phyloP scores from a whole-genome alignment of 1,139 yeast genomes.

The Sugiyamaella pinicola region DNA sequence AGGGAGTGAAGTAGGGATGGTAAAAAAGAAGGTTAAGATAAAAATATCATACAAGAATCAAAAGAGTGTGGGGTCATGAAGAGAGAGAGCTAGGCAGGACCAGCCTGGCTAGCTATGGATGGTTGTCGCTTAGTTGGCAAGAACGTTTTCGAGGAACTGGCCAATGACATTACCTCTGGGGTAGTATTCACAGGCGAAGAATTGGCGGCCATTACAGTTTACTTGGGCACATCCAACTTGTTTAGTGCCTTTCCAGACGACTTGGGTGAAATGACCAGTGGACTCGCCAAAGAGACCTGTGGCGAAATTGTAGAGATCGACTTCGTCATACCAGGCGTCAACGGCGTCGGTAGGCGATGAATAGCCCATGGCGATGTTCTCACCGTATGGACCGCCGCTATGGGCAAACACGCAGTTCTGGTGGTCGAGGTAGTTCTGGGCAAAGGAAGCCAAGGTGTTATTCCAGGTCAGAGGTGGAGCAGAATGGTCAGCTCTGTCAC shows the following conservation, averaged over 20 bases:
- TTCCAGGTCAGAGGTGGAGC: constrained; percentile 68
- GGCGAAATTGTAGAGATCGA: constrained; percentile 54
- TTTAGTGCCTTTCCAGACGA: constrained; percentile 74
- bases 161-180: constrained; percentile 48
- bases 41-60: constrained; percentile 11
- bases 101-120: constrained; percentile 5
- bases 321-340: constrained; percentile 82
- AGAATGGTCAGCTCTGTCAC: constrained; percentile 65
- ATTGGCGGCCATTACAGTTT: constrained; percentile 37
- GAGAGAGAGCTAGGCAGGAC: background rate
- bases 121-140: constrained; percentile 13
- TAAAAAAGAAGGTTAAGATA: background rate
- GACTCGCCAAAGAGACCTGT: constrained; percentile 46
- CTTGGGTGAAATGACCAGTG: constrained; percentile 81
- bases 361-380: constrained; percentile 79
- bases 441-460: constrained; percentile 59
- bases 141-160: constrained; percentile 53
- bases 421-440: constrained; percentile 60
- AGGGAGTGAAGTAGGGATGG: background rate
- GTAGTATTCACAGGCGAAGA: constrained; percentile 46
- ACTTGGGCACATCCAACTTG: constrained; percentile 73
- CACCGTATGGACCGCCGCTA: constrained; percentile 82
- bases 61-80: background rate
- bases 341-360: constrained; percentile 61
- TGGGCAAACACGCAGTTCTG: constrained; percentile 76